Base-by-base conservation (phyloP, 225 moss, liverwort and hornwort genomes). In the Physcomitrium patens region DNA sequence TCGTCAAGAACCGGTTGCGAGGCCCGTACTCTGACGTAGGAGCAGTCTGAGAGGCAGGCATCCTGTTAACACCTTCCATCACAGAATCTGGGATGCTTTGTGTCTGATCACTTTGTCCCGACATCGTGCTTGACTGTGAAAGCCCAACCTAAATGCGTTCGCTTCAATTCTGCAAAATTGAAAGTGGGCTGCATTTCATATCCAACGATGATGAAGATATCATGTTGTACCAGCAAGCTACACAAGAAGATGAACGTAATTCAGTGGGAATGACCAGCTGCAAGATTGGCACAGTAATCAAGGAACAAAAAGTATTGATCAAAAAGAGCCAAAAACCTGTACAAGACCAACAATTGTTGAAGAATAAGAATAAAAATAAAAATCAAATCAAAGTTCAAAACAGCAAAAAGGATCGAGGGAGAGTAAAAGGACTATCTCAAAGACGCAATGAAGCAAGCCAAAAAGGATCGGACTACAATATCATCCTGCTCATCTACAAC, bases 31-130 rank as follows among this genome's bases (percentile, higher is more conserved):
- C 61, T 8, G 68, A 69, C 4, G 77, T 23, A 8, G 84, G 71
- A 0, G 74, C 77, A 2, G 85, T 27, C 68, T 85, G 56, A 16
- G 85, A 76, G 15, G 87, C 93, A 19, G 91, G 95, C 48, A 96
- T 14, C 78, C 68, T 96, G 12, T 80, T 82, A 10, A 79, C 67
- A 23, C 77, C 83, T 1, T 93, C 91, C 72, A 76, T 52, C 67
- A 91, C 89, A 60, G 81, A 63, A 19, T 89, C 59, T 8, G 84
- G 68, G 12, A 86, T 54, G 37, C 67, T 18, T 44, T 77, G 60
- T 42, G 61, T 63, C 5, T 77, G 47, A 77, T 82, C 82, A 37
- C 78, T 85, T 12, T 76, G 75, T 20, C 78, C 78, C 20, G 81
- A 75, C 81, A 85, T 85, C 57, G 53, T 66, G 69, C 78, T 67